Percentiles rank a stretch among this genome's conserved stretches.
These are phyloP conservation scores for Whalleya microplaca DNA, from an alignment of 2,329 filamentous ascomycete genomes.

Conservation along the genomic window DNA sequence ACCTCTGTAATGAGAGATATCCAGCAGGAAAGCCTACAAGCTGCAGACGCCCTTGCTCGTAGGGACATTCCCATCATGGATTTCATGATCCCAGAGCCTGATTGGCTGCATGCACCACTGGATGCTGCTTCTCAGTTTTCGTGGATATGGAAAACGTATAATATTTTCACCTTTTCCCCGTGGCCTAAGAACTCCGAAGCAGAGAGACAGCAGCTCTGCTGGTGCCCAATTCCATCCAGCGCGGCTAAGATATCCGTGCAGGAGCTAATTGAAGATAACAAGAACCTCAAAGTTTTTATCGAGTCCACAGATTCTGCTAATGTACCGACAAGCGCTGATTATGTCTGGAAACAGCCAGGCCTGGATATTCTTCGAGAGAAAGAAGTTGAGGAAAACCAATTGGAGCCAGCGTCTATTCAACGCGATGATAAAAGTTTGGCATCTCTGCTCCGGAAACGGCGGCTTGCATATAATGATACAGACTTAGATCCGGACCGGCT, in stretches of 20 bases:
- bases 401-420: neutral
- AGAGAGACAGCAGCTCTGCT: constrained; percentile 28
- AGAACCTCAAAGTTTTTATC: constrained; percentile 3
- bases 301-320: constrained; percentile 4
- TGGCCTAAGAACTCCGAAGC: constrained; percentile 19
- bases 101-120: constrained; percentile 26
- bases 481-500: neutral
- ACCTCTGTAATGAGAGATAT: constrained; percentile 18
- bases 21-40: constrained; percentile 35
- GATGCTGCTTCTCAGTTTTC: constrained; percentile 22
- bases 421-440: constrained; percentile 14
- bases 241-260: constrained; percentile 17
- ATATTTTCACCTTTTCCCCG: constrained; percentile 9
- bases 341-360: constrained; percentile 36
- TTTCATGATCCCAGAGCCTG: constrained; percentile 31
- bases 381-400: constrained; percentile 28
- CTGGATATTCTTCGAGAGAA: constrained; percentile 32
- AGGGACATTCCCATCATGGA: constrained; percentile 34
- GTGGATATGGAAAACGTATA: constrained; percentile 15
- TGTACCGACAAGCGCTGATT: constrained; percentile 30
- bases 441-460: constrained; percentile 32
- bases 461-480: constrained; percentile 14
- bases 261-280: constrained; percentile 28
- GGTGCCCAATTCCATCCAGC: constrained; percentile 32
- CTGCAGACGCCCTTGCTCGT: constrained; percentile 32